A percentile compares a stretch with the other conserved stretches of the same genome.
Conservation (phyloP, 164 flowering plant genomes). For the Nymphaea colorata region DNA sequence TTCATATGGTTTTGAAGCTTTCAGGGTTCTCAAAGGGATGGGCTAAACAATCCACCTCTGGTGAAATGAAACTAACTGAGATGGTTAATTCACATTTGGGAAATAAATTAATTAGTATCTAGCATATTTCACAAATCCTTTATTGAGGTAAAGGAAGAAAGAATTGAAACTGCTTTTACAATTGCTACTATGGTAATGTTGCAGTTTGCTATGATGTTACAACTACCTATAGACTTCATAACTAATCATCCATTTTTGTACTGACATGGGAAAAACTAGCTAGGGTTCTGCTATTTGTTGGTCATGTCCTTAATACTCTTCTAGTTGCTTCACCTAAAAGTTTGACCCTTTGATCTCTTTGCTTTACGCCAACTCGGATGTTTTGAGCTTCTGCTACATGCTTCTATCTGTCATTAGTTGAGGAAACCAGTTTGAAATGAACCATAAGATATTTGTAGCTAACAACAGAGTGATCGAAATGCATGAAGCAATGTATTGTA, state of each 20-base stretch:
- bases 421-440: not conserved
- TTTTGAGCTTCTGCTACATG: too few species aligned
- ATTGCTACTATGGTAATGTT: constrained; percentile 25
- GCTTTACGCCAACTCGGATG: not conserved
- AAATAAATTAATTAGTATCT: constrained; percentile 28
- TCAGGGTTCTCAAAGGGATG: constrained; percentile 31
- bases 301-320: constrained; percentile 48
- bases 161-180: constrained; percentile 66
- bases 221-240: constrained; percentile 33
- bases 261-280: constrained; percentile 51
- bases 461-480: not conserved
- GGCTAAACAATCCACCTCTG: constrained; percentile 40
- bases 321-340: constrained; percentile 6
- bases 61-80: constrained; percentile 36
- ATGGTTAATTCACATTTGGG: constrained; percentile 49
- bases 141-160: constrained; percentile 74
- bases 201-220: not conserved
- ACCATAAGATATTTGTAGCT: not conserved
- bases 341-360: not conserved
- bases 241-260: constrained; percentile 73
- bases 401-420: too few species aligned
- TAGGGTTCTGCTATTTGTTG: constrained; percentile 48
- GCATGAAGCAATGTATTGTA: too few species aligned
- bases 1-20: constrained; percentile 53
- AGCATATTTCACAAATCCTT: constrained; percentile 50